Evolutionary conservation across 805 yeast species (phyloP), one percentile per base, ranked within the genome.

Genomic region (Candida pseudofarinosa): DNA sequence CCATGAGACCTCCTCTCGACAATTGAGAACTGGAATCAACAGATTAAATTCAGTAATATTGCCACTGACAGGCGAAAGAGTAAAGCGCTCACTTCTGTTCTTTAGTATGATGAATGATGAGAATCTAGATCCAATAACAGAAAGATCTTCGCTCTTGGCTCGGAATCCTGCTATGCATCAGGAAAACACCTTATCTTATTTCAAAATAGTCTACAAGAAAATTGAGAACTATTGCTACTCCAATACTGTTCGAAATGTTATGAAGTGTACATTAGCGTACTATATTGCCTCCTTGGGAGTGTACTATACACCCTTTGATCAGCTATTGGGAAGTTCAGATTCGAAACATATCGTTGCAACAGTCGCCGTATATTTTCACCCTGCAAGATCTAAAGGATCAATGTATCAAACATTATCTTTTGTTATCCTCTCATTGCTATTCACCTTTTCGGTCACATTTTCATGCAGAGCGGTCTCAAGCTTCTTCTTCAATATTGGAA

Each of bases 311-410:
- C 64, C 75, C 0, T 63, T 81, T 37, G 71, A 81, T 8, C 52
- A 60, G 14, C 46, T 79, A 2, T 56, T 85, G 35, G 95, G 95
- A 0, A 58, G 63, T 30, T 73, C 85, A 19, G 90, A 85, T 60
- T 79, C 85, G 8, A 87, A 87, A 58, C 96, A 87, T 65, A 75
- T 85, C 49, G 81, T 84, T 2, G 88, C 95, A 32, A 88, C 95
- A 0, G 83, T 83, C 7, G 84, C 87, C 1, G 93, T 87, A 2
- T 88, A 88, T 60, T 87, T 88, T 67, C 93, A 87, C 55, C 88
- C 95, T 0, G 76, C 90, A 1, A 62, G 95, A 38, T 75, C 93
- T 0, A 76, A 78, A 43, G 96, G 96, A 0, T 78, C 87, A 15
- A 87, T 87, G 91, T 75, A 80, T 46, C 88, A 87, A 55, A 81